Conservation (phyloP, 148 eudicot genomes). For the Polygonum maritimum region DNA sequence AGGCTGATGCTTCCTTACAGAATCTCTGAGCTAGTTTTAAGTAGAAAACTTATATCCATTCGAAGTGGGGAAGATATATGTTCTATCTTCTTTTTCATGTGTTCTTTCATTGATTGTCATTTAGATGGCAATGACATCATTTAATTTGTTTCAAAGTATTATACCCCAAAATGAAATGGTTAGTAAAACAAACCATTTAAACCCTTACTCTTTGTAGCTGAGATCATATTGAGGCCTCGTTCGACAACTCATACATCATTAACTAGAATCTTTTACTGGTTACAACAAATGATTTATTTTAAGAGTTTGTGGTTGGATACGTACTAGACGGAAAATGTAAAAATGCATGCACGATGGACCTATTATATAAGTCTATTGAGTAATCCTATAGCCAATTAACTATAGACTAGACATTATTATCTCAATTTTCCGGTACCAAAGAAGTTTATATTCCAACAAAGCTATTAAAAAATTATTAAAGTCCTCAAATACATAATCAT, state of each 20-base stretch:
- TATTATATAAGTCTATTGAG: too few species aligned
- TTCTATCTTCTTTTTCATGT: neutral
- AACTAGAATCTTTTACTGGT: too few species aligned
- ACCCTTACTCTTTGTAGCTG: neutral
- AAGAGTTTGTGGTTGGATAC: too few species aligned
- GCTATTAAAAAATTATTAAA: too few species aligned
- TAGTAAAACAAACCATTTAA: neutral
- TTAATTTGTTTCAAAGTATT: neutral
- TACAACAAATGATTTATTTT: neutral
- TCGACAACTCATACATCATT: neutral
- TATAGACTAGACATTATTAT: too few species aligned
- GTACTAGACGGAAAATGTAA: too few species aligned
- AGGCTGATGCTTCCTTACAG: slow-evolving; percentile 5
- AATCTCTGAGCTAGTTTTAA: neutral
- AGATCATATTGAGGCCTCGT: neutral
- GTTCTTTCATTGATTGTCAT: neutral
- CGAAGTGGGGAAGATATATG: slow-evolving; percentile 4
- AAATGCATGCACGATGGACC: too few species aligned
- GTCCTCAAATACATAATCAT: too few species aligned
- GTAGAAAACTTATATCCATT: neutral
- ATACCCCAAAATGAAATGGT: neutral
- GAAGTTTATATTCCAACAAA: too few species aligned
- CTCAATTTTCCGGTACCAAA: too few species aligned
- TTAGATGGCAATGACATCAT: neutral
- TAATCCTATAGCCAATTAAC: too few species aligned